Percentiles rank a stretch among this genome's conserved stretches.
These are phyloP conservation scores for Vicia faba DNA, from an alignment of 306 rosid species.

Conservation along the genomic window DNA sequence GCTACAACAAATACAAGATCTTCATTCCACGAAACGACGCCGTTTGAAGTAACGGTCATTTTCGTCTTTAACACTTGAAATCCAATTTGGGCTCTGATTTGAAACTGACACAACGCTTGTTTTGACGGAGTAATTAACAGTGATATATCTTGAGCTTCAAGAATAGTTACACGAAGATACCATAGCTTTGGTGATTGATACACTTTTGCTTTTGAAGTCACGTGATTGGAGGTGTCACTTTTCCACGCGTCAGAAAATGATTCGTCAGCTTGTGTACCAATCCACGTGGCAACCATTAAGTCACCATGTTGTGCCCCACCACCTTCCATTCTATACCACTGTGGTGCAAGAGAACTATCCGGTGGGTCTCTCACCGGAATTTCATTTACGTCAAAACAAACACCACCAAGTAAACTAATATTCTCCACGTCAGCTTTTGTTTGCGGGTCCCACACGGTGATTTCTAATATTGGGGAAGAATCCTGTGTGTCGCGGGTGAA, in stretches of 20 bases:
- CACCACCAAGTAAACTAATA: slow-evolving; percentile 60
- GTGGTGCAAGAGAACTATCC: slow-evolving; percentile 84
- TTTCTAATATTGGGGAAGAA: slow-evolving; percentile 64
- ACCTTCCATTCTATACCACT: slow-evolving; percentile 82
- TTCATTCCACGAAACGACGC: slow-evolving; percentile 70
- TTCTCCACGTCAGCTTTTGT: slow-evolving; percentile 29
- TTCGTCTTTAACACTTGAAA: slow-evolving; percentile 62
- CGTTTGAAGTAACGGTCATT: slow-evolving; percentile 35
- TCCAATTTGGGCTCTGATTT: slow-evolving; percentile 66
- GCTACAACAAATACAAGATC: slow-evolving; percentile 77
- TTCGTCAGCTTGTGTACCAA: slow-evolving; percentile 92
- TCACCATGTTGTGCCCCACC: slow-evolving; percentile 64
- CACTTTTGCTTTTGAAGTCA: slow-evolving; percentile 56
- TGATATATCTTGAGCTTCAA: slow-evolving; percentile 74
- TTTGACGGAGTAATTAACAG: slow-evolving; percentile 38
- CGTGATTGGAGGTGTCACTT: slow-evolving; percentile 50
- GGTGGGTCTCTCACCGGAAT: slow-evolving; percentile 85
- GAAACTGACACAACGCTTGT: slow-evolving; percentile 62
- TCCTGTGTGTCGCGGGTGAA: slow-evolving; percentile 65
- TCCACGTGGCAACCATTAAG: slow-evolving; percentile 94
- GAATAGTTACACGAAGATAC: slow-evolving; percentile 73
- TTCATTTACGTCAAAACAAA: slow-evolving; percentile 77
- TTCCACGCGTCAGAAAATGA: slow-evolving; percentile 81
- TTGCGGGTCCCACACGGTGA: slow-evolving; percentile 67
- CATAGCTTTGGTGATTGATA: slow-evolving; percentile 90